phyloP scores from a whole-genome alignment of 305 asterid genomes.

The Fraxinus albicans region DNA sequence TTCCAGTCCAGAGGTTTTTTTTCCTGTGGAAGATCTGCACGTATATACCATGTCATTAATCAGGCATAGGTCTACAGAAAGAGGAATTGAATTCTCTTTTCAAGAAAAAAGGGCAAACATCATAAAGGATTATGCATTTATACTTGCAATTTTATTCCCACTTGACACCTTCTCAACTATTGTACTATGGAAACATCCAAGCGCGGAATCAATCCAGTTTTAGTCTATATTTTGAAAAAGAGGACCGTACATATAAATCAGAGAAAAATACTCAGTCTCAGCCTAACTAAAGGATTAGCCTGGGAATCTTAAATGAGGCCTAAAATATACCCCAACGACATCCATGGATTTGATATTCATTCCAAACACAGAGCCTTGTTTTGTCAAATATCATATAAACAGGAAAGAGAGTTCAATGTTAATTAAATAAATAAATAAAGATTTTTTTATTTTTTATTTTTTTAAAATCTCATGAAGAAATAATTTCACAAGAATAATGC shows the following conservation, averaged over 20 bases:
- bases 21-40: slow-evolving; percentile 68
- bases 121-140: neutral
- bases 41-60: neutral
- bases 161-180: neutral
- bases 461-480: neutral
- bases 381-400: neutral
- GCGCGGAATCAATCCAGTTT: neutral
- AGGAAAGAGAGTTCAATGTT: neutral
- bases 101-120: neutral
- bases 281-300: neutral
- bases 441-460: neutral
- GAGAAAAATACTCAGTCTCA: neutral
- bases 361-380: neutral
- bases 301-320: neutral
- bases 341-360: neutral
- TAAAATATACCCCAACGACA: neutral
- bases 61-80: neutral
- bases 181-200: neutral
- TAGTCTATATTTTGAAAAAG: neutral
- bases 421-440: neutral
- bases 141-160: slow-evolving; percentile 1
- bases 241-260: neutral
- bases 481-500: neutral
- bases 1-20: slow-evolving; percentile 88
- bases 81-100: neutral